phyloP scores from a whole-genome alignment of 129 eudicot genomes.

The Escallonia rubra region DNA sequence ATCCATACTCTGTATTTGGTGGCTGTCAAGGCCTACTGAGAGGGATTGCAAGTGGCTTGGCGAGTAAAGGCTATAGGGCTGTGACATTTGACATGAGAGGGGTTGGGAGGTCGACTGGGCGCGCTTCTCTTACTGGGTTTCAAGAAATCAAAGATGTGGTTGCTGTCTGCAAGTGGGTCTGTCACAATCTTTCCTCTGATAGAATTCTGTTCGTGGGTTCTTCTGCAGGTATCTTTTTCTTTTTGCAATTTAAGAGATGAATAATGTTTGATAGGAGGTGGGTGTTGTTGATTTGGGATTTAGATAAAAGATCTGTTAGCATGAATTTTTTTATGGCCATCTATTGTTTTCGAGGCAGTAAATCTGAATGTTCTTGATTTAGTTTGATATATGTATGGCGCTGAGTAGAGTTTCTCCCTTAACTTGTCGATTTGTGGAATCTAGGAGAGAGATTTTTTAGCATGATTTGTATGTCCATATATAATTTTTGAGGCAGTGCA shows the following conservation, averaged over 20 bases:
- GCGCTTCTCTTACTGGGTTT: constrained; percentile 72
- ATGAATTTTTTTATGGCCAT: too few species aligned
- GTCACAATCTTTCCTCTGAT: constrained; percentile 29
- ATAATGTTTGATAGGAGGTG: too few species aligned
- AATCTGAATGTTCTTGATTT: too few species aligned
- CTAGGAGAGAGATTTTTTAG: too few species aligned
- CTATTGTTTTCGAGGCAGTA: too few species aligned
- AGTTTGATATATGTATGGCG: too few species aligned
- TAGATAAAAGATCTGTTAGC: too few species aligned
- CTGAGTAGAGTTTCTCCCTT: too few species aligned
- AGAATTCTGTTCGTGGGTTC: constrained; percentile 78
- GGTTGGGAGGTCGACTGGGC: constrained; percentile 69
- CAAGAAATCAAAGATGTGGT: constrained; percentile 73
- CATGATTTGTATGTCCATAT: too few species aligned
- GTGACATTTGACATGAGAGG: constrained; percentile 79
- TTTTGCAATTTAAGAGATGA: not conserved
- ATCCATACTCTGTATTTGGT: constrained; percentile 66
- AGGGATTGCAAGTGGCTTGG: constrained; percentile 72
- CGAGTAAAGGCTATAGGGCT: constrained; percentile 42
- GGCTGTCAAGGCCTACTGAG: constrained; percentile 75
- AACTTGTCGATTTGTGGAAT: too few species aligned
- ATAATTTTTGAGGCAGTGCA: too few species aligned
- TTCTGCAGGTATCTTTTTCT: constrained; percentile 60
- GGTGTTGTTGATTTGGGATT: too few species aligned
- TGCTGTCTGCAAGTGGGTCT: constrained; percentile 61